Base-by-base conservation (phyloP, 2,329 filamentous ascomycete species). In the Leptoxyphium fumago region DNA sequence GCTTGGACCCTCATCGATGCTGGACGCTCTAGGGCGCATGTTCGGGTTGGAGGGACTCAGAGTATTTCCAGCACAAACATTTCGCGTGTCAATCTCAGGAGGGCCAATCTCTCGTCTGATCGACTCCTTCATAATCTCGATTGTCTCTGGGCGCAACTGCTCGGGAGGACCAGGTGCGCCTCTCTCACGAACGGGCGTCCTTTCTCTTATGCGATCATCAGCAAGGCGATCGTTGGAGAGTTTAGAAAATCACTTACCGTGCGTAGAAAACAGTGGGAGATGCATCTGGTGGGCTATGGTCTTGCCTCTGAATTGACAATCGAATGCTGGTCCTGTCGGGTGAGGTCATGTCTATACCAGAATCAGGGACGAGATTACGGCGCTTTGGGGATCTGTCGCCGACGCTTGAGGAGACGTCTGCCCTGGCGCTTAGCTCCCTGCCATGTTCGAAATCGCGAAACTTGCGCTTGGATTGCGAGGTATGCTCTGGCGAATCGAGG, bases 401-500 rank as follows among this genome's bases (percentile, higher is more conserved):
- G 29, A 40, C 15, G 17, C 29, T 40, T 14, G n/a, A 15, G 7
- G 39, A 40, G 29, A 41, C 32, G 8, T 11, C 42, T 36, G 45
- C 30, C 18, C 40, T 36, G 26, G 15, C 36, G 5, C 46, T 42
- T 18, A 41, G 42, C 43, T 17, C 36, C 15, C 38, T 44, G 34
- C 40, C 46, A 11, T 36, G 45, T 17, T 39, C 36, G 5, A 49
- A 49, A 30, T 49, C 50, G 13, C 42, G 47, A 18, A 55, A 48
- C 42, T 57, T 58, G 32, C 55, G 54, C 41, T 58, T 57, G 39
- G 45, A 46, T 2, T 43, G 15, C 9, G 32, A 13, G 13, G 9
- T 36, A 15, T 13, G 32, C 13, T 36, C 10, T 29, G 42, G 38
- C 7, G 45, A 28, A 30, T 39, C 40, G n/a, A 39, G 41, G 14